Conservation (phyloP, 352 stramenopile species). For the Paralagenidium karlingii region DNA sequence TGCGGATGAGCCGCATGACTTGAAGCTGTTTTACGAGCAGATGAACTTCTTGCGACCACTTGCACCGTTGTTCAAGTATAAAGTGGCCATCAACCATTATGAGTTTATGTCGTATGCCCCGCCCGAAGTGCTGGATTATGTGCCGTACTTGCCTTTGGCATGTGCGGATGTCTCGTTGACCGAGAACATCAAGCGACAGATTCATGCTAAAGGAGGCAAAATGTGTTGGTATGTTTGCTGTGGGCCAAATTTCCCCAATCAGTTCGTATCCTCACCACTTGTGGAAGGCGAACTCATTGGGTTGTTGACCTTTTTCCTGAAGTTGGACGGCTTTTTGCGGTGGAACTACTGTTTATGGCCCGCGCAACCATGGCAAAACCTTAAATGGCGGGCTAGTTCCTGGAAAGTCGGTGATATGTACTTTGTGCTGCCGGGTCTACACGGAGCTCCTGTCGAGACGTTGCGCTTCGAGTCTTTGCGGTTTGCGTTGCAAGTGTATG, state of each 20-base stretch:
- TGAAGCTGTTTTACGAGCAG: constrained; percentile 45
- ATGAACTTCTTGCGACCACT: constrained; percentile 46
- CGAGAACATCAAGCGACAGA: constrained; percentile 24
- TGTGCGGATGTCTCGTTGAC: constrained; percentile 57
- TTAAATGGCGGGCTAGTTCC: constrained; percentile 41
- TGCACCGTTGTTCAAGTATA: constrained; percentile 52
- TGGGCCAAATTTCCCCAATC: constrained; percentile 47
- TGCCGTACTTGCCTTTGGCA: constrained; percentile 51
- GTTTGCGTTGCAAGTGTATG: constrained; percentile 50
- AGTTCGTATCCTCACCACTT: constrained; percentile 67
- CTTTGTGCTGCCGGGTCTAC: constrained; percentile 53
- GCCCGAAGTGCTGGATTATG: constrained; percentile 53
- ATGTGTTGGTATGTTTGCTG: constrained; percentile 80
- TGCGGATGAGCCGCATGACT: constrained; percentile 48
- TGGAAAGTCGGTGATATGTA: constrained; percentile 80
- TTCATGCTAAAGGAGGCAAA: constrained; percentile 36
- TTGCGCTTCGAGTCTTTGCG: constrained; percentile 56
- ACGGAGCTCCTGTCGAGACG: constrained; percentile 54
- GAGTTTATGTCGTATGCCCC: constrained; percentile 55
- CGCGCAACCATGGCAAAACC: constrained; percentile 30
- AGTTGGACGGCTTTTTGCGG: constrained; percentile 68
- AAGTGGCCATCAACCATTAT: constrained; percentile 61
- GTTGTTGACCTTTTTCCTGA: constrained; percentile 63
- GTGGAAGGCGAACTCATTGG: constrained; percentile 60
- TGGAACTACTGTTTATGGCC: constrained; percentile 79